Evolutionary conservation across 257 asterid genomes (phyloP).

Genomic region (Solanum stenotomum): DNA sequence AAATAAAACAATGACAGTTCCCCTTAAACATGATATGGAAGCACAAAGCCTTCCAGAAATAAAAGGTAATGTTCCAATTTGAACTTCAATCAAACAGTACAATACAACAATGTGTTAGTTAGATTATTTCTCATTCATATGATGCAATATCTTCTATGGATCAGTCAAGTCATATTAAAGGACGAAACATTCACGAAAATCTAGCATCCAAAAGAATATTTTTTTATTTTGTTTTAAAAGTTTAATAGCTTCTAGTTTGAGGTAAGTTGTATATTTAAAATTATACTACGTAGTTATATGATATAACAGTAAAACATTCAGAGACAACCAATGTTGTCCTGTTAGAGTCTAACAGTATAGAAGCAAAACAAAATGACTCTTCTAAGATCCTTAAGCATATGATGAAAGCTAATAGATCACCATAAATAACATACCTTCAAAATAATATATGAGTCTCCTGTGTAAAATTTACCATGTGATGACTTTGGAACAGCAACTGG

Average conservation of each 20-base stretch:
- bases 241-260: neutral
- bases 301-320: neutral
- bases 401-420: neutral
- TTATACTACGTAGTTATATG: neutral
- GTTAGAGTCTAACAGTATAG: neutral
- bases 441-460: slow-evolving; percentile 79
- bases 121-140: neutral
- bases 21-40: neutral
- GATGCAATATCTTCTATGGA: neutral
- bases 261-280: neutral
- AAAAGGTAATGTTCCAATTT: neutral
- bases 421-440: slow-evolving; percentile 49
- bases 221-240: neutral
- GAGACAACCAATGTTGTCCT: neutral
- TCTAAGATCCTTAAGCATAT: neutral
- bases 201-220: neutral
- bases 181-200: neutral
- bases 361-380: neutral
- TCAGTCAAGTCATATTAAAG: neutral
- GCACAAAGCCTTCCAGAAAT: neutral
- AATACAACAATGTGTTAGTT: neutral
- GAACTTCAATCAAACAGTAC: neutral
- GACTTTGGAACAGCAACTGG: slow-evolving; percentile 66
- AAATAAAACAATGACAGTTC: neutral
- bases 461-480: slow-evolving; percentile 69